Evolutionary conservation across 306 rosid genomes (phyloP).

Genomic region (Arachis hypogaea): DNA sequence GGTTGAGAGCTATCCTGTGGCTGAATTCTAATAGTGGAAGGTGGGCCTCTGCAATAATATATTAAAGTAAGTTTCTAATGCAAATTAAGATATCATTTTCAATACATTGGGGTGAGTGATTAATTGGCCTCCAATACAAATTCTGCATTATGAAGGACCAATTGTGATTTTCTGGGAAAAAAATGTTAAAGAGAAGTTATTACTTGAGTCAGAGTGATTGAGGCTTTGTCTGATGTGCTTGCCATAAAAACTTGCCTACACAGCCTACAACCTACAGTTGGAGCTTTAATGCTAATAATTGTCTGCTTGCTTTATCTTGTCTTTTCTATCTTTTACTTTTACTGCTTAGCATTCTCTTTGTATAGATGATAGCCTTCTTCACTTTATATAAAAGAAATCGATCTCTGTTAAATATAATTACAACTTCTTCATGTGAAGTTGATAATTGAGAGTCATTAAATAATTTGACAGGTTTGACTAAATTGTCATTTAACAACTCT

Average conservation of each 20-base stretch:
- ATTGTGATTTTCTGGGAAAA: too few species aligned
- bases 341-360: too few species aligned
- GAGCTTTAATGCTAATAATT: not conserved
- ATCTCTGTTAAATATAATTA: too few species aligned
- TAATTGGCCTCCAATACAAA: not conserved
- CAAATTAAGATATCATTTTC: not conserved
- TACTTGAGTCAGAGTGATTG: not conserved
- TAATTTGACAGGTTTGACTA: too few species aligned
- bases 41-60: constrained; percentile 4
- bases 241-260: too few species aligned
- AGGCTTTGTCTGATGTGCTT: not conserved
- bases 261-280: not conserved
- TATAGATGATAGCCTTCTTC: too few species aligned
- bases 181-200: not conserved
- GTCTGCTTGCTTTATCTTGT: not conserved
- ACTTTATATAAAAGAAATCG: too few species aligned
- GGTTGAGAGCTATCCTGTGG: constrained; percentile 10
- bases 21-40: constrained; percentile 6
- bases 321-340: too few species aligned
- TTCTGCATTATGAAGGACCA: too few species aligned
- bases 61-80: constrained; percentile 14
- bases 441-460: too few species aligned
- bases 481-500: too few species aligned
- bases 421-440: too few species aligned
- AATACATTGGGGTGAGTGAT: not conserved